Base-by-base conservation (phyloP, 306 rosid genomes). In the Calophaca sinica region DNA sequence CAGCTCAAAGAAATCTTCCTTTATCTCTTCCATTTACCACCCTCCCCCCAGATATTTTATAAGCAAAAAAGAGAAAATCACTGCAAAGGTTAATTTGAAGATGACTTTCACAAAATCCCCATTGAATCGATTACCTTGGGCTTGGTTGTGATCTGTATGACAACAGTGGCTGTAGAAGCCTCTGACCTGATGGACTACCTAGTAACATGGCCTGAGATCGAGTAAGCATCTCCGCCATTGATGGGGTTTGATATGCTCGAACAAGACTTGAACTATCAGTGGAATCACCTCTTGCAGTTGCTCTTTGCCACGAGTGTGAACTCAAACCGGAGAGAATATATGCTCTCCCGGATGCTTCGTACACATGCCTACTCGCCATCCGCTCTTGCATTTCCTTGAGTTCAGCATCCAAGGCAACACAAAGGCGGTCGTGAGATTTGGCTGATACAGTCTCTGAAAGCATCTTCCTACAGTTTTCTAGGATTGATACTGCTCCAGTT, bases 261-360 rank as follows among this genome's bases (percentile, higher is more conserved):
- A 94, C 84, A 3, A 94, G 99, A 70, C 97, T 91, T 7, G 96
- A 88, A 52, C 96, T 83, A 7, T 91, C 93, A 0, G 97, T 94
- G n/a, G 97, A 94, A 84, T 94, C 93, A 3, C 97, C 99, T 83
- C 99, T 87, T 7, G 99, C 96, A 2, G 99, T 94, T 60, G 99
- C 99, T 84, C 99, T 78, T 78, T 94, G 99, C 99, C 99, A 94
- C 8, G 99, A 94, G 67, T 94, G 99, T 36, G 99, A 94, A 81
- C 99, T 94, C 72, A 94, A 83, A 69, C 99, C 99, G 2, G 99
- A 94, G 76, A 94, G 97, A 53, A 94, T 90, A 33, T 94, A 94
- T 11, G 99, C 99, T 68, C 99, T 90, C 52, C 99, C 99, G 7
- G 99, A 94, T 41, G 96, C 96, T 86, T 94, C 99, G 5, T 94